Base-by-base conservation (phyloP, 2,329 filamentous ascomycete genomes). In the Uncinocarpus reesii region DNA sequence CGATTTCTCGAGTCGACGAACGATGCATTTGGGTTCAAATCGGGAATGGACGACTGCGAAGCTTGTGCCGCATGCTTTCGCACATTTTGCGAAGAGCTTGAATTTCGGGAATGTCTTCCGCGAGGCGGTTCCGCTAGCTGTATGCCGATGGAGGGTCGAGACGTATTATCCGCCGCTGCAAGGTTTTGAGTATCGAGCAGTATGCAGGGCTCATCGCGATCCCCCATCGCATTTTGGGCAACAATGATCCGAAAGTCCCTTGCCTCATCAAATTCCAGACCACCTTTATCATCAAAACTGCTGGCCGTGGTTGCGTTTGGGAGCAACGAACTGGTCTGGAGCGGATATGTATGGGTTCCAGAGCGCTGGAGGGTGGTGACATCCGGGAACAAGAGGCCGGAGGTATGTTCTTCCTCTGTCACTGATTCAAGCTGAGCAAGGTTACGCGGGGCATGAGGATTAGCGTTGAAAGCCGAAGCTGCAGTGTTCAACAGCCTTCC, bases 351-450 rank as follows among this genome's bases (percentile, higher is more conserved):
- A 54, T 66, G 62, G 41, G 59, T 62, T 55, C 65, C 62, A 36
- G 67, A 69, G 29, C 61, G 65, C 48, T 65, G 64, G 47, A 68
- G 66, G 11, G 66, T 59, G 50, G 61, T 69, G 34, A 64, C 62
- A 57, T 71, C 69, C 28, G 70, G 71, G 52, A 71, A 73, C 46
- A 73, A 59, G 38, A 73, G 62, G 32, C 67, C 66, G 38, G 69
- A 69, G 4, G 70, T 73, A 53, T 73, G 70, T 52, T 71, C 68
- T 54, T 73, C 70, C 52, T 73, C 70, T 1, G 69, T 72, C 20
- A 71, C 67, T 20, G 70, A 73, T 54, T 73, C 70, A 16, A 71
- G 64, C 24, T 65, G 63, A 20, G 62, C 58, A 13, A 62, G 53
- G 50, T 62, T 65, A 48, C 66, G 63, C 36, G 62, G 57, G 34